phyloP scores from a whole-genome alignment of 1,284 basidiomycete species.

The Puccinia polysora region DNA sequence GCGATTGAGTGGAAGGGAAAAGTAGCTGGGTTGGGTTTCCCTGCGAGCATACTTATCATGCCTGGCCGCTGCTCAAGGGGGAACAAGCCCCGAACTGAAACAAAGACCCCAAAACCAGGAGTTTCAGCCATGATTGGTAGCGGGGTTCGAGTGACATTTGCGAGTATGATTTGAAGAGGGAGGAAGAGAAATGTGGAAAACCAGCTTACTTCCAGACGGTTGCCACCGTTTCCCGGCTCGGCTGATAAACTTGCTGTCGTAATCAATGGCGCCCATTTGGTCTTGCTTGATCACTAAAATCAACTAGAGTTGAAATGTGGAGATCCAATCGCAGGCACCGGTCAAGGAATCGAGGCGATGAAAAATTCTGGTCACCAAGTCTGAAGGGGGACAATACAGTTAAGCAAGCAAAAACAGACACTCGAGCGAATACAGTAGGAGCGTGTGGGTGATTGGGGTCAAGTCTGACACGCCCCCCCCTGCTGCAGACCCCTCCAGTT shows the following conservation, averaged over 20 bases:
- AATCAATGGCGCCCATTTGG: conserved; percentile 33
- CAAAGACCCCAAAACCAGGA: conserved; percentile 9
- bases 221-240: conserved; percentile 31
- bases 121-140: not conserved
- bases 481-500: too few species aligned
- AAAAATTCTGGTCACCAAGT: too few species aligned
- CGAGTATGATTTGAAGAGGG: not conserved
- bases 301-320: too few species aligned
- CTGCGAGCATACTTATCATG: conserved; percentile 72
- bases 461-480: too few species aligned
- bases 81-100: conserved; percentile 62
- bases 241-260: conserved; percentile 33
- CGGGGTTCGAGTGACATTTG: not conserved
- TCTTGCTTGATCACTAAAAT: too few species aligned
- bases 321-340: too few species aligned
- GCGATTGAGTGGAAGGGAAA: conserved; percentile 80
- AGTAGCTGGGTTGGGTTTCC: conserved; percentile 73
- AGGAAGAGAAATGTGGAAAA: too few species aligned
- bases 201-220: conserved; percentile 43
- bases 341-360: too few species aligned
- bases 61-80: conserved; percentile 72
- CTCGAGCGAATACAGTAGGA: too few species aligned
- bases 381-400: too few species aligned
- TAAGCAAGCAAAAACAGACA: too few species aligned
- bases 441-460: too few species aligned